Percentiles rank a stretch among this genome's conserved stretches.
Evolutionary conservation across 2,329 filamentous ascomycete species (phyloP).

Genomic region (Clonostachys chloroleuca): DNA sequence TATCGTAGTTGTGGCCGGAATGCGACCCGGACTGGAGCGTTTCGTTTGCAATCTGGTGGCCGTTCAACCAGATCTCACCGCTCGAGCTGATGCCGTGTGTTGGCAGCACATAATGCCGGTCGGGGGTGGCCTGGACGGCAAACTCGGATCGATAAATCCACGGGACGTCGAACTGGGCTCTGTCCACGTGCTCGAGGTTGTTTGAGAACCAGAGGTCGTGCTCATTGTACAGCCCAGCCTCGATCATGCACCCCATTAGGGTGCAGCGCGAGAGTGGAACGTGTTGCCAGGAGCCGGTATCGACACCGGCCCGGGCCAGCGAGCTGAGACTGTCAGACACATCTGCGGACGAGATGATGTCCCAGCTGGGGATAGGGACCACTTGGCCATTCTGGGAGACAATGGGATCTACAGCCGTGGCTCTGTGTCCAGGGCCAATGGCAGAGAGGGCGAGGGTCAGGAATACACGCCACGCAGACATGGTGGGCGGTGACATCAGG

Average conservation of each 20-base stretch:
- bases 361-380: constrained; percentile 36
- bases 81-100: constrained; percentile 57
- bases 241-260: constrained; percentile 52
- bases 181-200: constrained; percentile 34
- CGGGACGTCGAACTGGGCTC: constrained; percentile 41
- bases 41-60: constrained; percentile 41
- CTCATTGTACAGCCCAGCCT: constrained; percentile 46
- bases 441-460: no score
- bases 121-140: constrained; percentile 14
- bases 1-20: constrained; percentile 48
- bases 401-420: constrained; percentile 3
- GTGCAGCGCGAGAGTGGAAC: constrained; percentile 42
- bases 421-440: no score
- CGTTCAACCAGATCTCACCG: constrained; percentile 58
- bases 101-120: constrained; percentile 41
- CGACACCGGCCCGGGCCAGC: constrained; percentile 34
- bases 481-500: no score
- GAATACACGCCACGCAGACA: no score
- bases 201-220: constrained; percentile 50
- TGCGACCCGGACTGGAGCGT: constrained; percentile 50
- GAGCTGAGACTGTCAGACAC: constrained; percentile 23
- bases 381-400: constrained; percentile 16
- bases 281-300: constrained; percentile 47
- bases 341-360: constrained; percentile 38
- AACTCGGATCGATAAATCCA: constrained; percentile 58